phyloP scores from a whole-genome alignment of 148 eudicot species.

The Rhododendron ovatum region DNA sequence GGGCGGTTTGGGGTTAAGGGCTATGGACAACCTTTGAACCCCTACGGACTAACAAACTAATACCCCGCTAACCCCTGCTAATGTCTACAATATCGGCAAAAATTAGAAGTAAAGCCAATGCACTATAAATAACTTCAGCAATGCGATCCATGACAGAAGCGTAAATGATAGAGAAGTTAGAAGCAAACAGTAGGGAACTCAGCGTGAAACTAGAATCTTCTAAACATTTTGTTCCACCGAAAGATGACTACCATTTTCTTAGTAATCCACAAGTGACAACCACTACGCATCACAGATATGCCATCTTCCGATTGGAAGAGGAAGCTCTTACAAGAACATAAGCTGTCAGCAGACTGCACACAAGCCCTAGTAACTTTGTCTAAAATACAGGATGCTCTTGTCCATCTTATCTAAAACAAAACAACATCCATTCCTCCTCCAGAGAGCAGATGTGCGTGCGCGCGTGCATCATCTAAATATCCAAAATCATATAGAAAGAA shows the following conservation, averaged over 20 bases:
- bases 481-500: background rate
- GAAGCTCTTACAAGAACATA: background rate
- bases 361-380: too few species aligned
- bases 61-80: too few species aligned
- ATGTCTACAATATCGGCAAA: too few species aligned
- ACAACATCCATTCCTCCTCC: background rate
- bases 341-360: background rate
- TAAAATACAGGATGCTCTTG: background rate
- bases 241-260: background rate
- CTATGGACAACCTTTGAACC: too few species aligned
- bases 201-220: background rate
- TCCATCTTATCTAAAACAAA: background rate
- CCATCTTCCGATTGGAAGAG: background rate
- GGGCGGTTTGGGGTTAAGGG: too few species aligned
- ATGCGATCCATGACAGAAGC: background rate
- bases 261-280: background rate
- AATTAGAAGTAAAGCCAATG: background rate
- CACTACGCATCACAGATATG: background rate
- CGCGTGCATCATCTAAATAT: background rate
- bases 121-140: background rate
- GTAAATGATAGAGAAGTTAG: background rate
- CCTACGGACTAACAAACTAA: too few species aligned
- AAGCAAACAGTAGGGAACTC: background rate
- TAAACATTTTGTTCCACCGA: background rate
- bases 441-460: background rate